Percentiles rank a stretch among this genome's conserved stretches.
These are phyloP conservation scores for Pythium plurisporium DNA, from an alignment of 352 stramenopile genomes.

Conservation along the genomic window DNA sequence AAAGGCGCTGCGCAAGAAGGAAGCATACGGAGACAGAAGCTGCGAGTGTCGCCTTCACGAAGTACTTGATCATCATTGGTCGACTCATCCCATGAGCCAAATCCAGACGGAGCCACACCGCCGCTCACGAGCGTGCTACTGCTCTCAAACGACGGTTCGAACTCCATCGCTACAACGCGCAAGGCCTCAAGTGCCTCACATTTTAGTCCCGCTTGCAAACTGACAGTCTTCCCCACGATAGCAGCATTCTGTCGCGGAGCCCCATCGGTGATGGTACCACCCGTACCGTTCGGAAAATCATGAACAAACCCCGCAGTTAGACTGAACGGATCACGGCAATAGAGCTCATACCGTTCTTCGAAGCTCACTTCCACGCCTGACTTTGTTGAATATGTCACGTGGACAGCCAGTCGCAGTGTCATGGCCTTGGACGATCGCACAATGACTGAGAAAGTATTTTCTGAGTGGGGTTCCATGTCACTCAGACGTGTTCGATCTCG, in stretches of 20 bases:
- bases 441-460: conserved; percentile 48
- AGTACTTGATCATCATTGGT: conserved; percentile 31
- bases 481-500: conserved; percentile 36
- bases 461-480: conserved; percentile 35
- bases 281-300: conserved; percentile 53
- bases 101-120: conserved; percentile 38
- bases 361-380: conserved; percentile 55
- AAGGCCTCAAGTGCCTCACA: conserved; percentile 53
- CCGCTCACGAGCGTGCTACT: conserved; percentile 11
- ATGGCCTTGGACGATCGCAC: conserved; percentile 47
- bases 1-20: conserved; percentile 39
- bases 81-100: conserved; percentile 18
- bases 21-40: conserved; percentile 56
- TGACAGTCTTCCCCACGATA: conserved; percentile 63
- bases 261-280: conserved; percentile 13
- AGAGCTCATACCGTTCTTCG: conserved; percentile 61
- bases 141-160: conserved; percentile 30
- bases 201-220: conserved; percentile 45
- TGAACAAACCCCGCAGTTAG: conserved; percentile 54
- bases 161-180: conserved; percentile 46
- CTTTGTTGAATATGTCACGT: conserved; percentile 66
- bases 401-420: conserved; percentile 37
- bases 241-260: conserved; percentile 42
- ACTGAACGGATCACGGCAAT: conserved; percentile 56
- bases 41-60: conserved; percentile 51